Base-by-base conservation (phyloP, 352 stramenopile genomes). In the Pythium aphanidermatum region DNA sequence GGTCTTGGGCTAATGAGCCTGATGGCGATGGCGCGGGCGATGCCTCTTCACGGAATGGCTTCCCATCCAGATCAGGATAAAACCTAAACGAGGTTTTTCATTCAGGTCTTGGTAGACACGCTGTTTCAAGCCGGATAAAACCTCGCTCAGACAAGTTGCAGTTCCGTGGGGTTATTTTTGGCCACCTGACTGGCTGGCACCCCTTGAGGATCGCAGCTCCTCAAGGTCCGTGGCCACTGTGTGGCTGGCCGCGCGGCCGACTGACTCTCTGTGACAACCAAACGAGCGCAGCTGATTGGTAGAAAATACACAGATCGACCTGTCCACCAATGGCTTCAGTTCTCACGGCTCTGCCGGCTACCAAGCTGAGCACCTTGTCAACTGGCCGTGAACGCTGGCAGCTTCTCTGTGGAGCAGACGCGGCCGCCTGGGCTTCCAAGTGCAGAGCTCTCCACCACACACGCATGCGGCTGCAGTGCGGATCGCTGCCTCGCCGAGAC, bases 181-280 rank as follows among this genome's bases (percentile, higher is more conserved):
- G 43, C 17, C 32, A 11, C 16, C 40, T 5, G 14, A 36, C 29
- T 41, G 21, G 34, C 24, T 26, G 33, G 21, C 32, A 47, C 40
- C 48, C 38, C 49, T 56, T 56, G 48, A 56, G 48, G 48, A 56
- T 56, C 48, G 48, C 48, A 49, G 28, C 32, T 33, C 31, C 25
- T 49, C 19, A 55, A 49, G 31, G 16, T n/a, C n/a, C n/a, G n/a
- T n/a, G n/a, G n/a, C n/a, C n/a, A n/a, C n/a, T 46, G 34, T 49
- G 30, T 51, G 43, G 43, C 30, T 25, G 33, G 33, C 45, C 33
- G n/a, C n/a, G n/a, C n/a, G n/a, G n/a, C n/a, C n/a, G n/a, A 53
- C 46, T 53, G 46, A 53, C 46, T 53, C 46, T 53, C 47, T 55
- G 29, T 42, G 47, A 55, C 34, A 34, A 23, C 34, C n/a, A 16